A percentile compares a stretch with the other conserved stretches of the same genome.
Evolutionary conservation across 441 rosid species (phyloP).

Genomic region (Francoa sonchifolia): DNA sequence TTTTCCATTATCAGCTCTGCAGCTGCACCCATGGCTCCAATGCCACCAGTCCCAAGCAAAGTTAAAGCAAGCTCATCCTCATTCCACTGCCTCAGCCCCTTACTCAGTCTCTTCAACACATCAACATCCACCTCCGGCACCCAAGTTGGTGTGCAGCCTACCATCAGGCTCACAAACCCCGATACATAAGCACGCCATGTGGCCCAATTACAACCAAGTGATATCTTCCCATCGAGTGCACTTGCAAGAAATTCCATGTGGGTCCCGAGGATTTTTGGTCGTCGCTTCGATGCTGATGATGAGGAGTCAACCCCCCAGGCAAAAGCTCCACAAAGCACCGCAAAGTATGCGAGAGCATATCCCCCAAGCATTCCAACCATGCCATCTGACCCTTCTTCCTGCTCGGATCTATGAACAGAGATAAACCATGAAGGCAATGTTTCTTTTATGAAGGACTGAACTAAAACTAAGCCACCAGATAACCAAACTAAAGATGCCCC

Average conservation of each 20-base stretch:
- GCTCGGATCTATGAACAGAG: conserved; percentile 45
- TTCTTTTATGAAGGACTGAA: conserved; percentile 52
- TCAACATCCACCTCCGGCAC: conserved; percentile 43
- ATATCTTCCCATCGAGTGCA: conserved; percentile 54
- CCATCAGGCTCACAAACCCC: conserved; percentile 52
- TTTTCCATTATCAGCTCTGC: conserved; percentile 36
- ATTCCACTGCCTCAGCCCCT: conserved; percentile 49
- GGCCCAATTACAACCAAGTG: conserved; percentile 45
- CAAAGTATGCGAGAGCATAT: conserved; percentile 55
- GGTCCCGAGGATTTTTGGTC: conserved; percentile 39
- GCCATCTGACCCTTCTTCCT: conserved; percentile 32
- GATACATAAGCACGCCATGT: conserved; percentile 56
- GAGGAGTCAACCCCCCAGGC: conserved; percentile 63
- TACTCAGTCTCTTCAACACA: conserved; percentile 51
- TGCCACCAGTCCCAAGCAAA: conserved; percentile 50
- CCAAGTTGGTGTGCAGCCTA: conserved; percentile 55
- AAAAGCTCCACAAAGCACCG: conserved; percentile 47
- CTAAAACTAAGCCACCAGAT: conserved; percentile 49
- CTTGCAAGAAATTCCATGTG: conserved; percentile 60
- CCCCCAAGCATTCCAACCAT: conserved; percentile 56
- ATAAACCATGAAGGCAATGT: conserved; percentile 65
- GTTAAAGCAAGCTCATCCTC: conserved; percentile 55
- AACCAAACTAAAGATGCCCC: conserved; percentile 63
- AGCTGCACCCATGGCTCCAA: conserved; percentile 41
- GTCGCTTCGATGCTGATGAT: conserved; percentile 47